Percentiles rank a stretch among this genome's conserved stretches.
Conservation (phyloP, 1,284 basidiomycete genomes). For the Malassezia dermatis region DNA sequence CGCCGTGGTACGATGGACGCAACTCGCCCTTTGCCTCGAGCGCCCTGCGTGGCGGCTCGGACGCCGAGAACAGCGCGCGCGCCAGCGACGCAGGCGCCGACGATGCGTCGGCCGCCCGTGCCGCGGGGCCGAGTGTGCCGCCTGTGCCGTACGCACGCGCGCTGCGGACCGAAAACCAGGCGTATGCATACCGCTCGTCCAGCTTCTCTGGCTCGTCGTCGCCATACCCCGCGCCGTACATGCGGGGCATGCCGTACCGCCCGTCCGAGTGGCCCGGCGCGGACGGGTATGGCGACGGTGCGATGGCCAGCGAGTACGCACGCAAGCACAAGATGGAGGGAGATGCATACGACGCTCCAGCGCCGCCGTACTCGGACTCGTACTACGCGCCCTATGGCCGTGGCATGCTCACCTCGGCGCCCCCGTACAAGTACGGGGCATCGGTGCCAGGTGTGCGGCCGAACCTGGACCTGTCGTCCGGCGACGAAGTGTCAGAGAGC, state of each 20-base stretch:
- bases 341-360: background rate
- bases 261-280: background rate
- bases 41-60: conserved; percentile 8
- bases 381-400: conserved; percentile 5
- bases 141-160: background rate
- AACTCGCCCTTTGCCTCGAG: conserved; percentile 37
- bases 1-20: conserved; percentile 36
- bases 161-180: background rate
- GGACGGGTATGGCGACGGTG: background rate
- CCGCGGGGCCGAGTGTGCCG: background rate
- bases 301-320: background rate
- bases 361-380: background rate
- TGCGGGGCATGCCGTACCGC: conserved; percentile 4
- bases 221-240: background rate
- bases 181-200: background rate
- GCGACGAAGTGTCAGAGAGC: conserved; percentile 6
- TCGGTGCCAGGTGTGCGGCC: background rate
- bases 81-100: background rate
- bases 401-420: background rate
- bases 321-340: background rate
- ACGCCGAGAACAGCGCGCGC: background rate
- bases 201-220: background rate
- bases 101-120: background rate
- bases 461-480: conserved; percentile 11
- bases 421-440: conserved; percentile 9